Conservation (phyloP, 257 asterid genomes). For the Solanum arcanum region DNA sequence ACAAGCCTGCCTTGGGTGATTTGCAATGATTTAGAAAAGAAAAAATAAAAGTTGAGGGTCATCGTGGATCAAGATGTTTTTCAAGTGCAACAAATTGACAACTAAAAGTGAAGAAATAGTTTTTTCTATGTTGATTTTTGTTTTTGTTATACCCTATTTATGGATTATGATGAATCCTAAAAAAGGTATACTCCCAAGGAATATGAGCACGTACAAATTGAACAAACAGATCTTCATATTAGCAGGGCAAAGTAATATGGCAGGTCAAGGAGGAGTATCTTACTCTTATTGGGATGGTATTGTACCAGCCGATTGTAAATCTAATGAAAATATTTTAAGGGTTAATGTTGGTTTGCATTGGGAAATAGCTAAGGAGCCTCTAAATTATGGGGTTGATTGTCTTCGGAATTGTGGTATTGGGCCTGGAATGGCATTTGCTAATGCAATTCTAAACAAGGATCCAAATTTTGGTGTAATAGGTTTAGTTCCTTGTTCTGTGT, state of each 20-base stretch:
- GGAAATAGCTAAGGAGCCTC: slow-evolving; percentile 20
- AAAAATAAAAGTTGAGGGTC: background rate
- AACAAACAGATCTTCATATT: slow-evolving; percentile 6
- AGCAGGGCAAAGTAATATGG: slow-evolving; percentile 25
- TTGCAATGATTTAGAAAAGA: background rate
- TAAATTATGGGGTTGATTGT: slow-evolving; percentile 6
- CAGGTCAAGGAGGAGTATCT: slow-evolving; percentile 11
- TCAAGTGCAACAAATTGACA: background rate
- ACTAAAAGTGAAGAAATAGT: background rate
- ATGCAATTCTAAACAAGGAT: background rate
- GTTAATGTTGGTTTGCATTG: background rate
- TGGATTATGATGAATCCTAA: background rate
- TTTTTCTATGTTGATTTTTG: background rate
- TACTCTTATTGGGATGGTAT: background rate
- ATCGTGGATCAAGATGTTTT: background rate
- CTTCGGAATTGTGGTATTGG: slow-evolving; percentile 13
- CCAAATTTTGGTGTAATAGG: slow-evolving; percentile 8
- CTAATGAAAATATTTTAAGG: background rate
- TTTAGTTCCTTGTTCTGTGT: slow-evolving; percentile 19
- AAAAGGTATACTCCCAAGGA: background rate
- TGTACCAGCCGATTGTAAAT: background rate
- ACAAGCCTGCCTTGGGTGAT: background rate
- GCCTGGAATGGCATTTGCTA: slow-evolving; percentile 27
- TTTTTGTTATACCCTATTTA: background rate
- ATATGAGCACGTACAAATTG: background rate